A percentile compares a stretch with the other conserved stretches of the same genome.
phyloP scores from a whole-genome alignment of 73 alveolate genomes.

The Diophrys appendiculata region DNA sequence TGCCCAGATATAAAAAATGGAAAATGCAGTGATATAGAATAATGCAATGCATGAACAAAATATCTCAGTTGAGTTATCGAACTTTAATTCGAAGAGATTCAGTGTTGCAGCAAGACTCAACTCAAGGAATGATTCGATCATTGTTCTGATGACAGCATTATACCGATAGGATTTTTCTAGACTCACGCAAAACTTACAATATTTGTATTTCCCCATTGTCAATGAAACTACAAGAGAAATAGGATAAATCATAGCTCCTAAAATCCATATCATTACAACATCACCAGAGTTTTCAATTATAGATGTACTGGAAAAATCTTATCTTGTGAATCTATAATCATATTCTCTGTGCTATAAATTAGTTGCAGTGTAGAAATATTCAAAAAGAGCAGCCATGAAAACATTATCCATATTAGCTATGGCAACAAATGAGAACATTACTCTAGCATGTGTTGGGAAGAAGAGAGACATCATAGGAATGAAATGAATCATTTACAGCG shows the following conservation, averaged over 20 bases:
- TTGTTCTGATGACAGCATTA: background rate
- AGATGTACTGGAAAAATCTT: too few relatives aligned
- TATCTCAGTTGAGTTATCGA: background rate
- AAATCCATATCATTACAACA: background rate
- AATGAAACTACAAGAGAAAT: background rate
- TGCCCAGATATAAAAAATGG: too few relatives aligned
- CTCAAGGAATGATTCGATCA: background rate
- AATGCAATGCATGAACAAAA: background rate
- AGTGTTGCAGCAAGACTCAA: background rate
- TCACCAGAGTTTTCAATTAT: background rate
- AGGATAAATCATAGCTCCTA: background rate
- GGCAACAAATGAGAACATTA: background rate
- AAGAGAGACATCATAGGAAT: conserved; percentile 1
- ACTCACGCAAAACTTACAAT: background rate
- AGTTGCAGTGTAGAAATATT: too few relatives aligned
- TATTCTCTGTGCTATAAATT: too few relatives aligned
- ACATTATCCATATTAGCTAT: conserved; percentile 3
- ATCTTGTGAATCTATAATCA: too few relatives aligned
- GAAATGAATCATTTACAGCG: background rate
- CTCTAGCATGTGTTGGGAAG: conserved; percentile 7
- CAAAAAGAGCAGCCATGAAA: background rate
- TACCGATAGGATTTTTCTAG: background rate
- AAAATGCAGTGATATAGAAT: too few relatives aligned
- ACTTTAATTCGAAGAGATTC: background rate
- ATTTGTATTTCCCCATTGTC: background rate